These are phyloP conservation scores for Combretum micranthum DNA, from an alignment of 345 rosid genomes.

Conservation along the genomic window DNA sequence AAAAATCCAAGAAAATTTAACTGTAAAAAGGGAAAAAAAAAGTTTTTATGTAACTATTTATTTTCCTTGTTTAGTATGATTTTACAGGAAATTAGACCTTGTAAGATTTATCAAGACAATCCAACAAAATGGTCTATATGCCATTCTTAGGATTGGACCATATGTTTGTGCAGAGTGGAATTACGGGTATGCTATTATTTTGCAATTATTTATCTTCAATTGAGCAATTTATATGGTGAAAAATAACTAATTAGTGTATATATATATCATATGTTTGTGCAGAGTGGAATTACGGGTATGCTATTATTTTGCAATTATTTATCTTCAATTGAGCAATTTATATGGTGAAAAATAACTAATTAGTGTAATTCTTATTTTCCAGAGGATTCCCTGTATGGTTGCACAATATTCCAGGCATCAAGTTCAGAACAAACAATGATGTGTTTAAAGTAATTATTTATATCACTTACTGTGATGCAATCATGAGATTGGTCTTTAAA, in stretches of 20 bases:
- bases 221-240: background rate
- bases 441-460: conserved; percentile 37
- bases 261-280: conserved; percentile 27
- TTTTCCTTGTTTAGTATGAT: conserved; percentile 18
- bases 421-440: conserved; percentile 40
- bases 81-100: conserved; percentile 30
- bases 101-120: conserved; percentile 35
- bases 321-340: background rate
- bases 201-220: background rate
- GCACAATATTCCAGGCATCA: conserved; percentile 36
- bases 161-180: conserved; percentile 44
- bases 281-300: conserved; percentile 42
- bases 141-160: conserved; percentile 45
- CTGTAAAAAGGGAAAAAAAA: too few species aligned
- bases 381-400: conserved; percentile 72
- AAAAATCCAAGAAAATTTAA: too few species aligned
- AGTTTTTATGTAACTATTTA: background rate
- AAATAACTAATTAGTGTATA: background rate
- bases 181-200: conserved; percentile 21
- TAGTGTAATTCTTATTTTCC: background rate
- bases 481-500: background rate
- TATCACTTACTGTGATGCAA: background rate
- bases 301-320: background rate
- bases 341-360: too few species aligned
- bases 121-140: conserved; percentile 24